phyloP scores from a whole-genome alignment of 2,329 filamentous ascomycete species.

The Exophiala viscosa region DNA sequence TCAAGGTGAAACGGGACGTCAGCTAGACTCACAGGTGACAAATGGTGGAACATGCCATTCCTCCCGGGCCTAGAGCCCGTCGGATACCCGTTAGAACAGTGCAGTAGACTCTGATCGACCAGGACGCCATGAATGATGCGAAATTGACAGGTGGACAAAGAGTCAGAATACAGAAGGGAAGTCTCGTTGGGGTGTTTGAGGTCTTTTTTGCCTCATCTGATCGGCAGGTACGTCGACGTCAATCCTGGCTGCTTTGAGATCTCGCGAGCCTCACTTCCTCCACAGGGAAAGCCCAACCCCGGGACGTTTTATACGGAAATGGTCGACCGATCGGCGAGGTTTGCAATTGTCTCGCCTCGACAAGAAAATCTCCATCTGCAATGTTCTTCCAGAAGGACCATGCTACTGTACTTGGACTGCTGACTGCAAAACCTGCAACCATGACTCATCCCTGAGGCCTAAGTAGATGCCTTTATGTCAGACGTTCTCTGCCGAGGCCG shows the following conservation, averaged over 20 bases:
- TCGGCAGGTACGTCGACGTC: neutral
- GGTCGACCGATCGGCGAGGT: constrained; percentile 7
- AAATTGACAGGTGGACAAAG: no score
- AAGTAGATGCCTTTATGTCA: no score
- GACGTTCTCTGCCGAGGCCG: no score
- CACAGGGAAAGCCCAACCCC: no score
- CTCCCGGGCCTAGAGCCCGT: no score
- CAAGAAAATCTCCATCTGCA: constrained; percentile 6
- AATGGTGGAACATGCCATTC: no score
- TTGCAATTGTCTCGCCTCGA: constrained; percentile 11
- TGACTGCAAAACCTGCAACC: neutral
- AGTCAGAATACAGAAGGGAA: neutral
- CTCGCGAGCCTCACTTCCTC: neutral
- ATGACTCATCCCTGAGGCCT: no score
- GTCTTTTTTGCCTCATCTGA: neutral
- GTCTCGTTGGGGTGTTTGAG: neutral
- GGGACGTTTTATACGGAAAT: neutral
- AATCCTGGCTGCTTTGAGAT: no score
- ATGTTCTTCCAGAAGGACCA: constrained; percentile 10
- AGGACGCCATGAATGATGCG: no score
- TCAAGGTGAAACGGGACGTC: neutral
- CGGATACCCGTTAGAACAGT: no score
- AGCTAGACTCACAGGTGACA: neutral
- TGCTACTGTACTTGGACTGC: constrained; percentile 3
- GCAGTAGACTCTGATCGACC: no score